Conservation (phyloP, 306 rosid genomes). For the Bauhinia variegata region DNA sequence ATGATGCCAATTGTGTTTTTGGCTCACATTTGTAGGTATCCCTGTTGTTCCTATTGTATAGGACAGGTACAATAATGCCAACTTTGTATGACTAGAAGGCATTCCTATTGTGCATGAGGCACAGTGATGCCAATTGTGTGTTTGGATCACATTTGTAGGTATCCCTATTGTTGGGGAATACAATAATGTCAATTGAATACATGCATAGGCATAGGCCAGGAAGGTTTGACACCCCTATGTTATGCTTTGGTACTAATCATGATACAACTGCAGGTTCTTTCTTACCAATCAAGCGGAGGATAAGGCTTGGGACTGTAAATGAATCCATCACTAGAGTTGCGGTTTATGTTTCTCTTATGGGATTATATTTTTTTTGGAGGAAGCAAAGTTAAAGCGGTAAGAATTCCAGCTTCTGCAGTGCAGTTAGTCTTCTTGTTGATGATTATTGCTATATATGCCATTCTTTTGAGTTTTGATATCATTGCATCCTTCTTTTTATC, state of each 20-base stretch:
- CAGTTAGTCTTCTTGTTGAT: slow-evolving; percentile 1
- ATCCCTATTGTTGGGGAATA: too few relatives aligned
- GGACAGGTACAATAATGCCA: too few relatives aligned
- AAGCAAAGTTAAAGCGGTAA: too few relatives aligned
- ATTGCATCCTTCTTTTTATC: neutral
- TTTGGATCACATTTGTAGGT: too few relatives aligned
- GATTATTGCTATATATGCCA: neutral
- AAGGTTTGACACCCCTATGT: slow-evolving; percentile 30
- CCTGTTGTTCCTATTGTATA: too few relatives aligned
- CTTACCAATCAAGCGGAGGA: slow-evolving; percentile 85
- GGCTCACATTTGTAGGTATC: too few relatives aligned
- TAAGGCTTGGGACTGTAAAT: slow-evolving; percentile 82
- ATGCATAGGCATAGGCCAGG: slow-evolving; percentile 38
- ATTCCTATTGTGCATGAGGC: too few relatives aligned
- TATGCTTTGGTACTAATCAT: slow-evolving; percentile 32
- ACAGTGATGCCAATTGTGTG: too few relatives aligned
- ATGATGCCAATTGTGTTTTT: too few relatives aligned
- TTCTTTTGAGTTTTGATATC: slow-evolving; percentile 3
- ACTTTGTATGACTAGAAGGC: too few relatives aligned
- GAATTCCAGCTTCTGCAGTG: slow-evolving; percentile 32
- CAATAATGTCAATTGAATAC: too few relatives aligned
- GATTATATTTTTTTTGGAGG: slow-evolving; percentile 91
- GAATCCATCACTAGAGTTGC: slow-evolving; percentile 93
- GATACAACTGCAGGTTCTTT: slow-evolving; percentile 69
- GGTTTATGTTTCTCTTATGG: slow-evolving; percentile 74